Evolutionary conservation across 108 stramenopile species (phyloP).

Genomic region (Hondaea fermentalgiana): DNA sequence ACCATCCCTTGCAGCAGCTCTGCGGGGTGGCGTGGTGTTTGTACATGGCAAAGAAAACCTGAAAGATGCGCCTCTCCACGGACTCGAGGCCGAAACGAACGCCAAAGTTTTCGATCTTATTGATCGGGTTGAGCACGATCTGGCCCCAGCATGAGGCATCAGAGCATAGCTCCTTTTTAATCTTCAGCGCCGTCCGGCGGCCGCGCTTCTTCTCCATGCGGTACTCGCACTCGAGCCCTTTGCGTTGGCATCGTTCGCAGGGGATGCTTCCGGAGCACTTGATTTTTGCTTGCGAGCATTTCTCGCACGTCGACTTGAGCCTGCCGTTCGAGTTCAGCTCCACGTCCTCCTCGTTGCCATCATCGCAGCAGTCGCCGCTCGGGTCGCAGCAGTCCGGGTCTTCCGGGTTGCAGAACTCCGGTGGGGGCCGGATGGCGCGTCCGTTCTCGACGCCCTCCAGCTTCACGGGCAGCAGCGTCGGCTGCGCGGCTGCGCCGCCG

Average conservation of each 20-base stretch:
- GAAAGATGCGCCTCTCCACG: conserved; percentile 7
- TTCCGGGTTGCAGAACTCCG: not conserved
- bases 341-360: not conserved
- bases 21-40: conserved; percentile 16
- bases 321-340: not conserved
- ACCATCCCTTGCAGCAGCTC: not conserved
- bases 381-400: not conserved
- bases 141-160: conserved; percentile 10
- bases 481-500: no score
- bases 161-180: not conserved
- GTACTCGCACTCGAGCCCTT: not conserved
- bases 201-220: conserved; percentile 1
- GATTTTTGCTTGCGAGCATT: not conserved
- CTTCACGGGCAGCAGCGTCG: no score
- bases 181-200: not conserved
- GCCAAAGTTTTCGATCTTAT: not conserved
- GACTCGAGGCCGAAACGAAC: not conserved
- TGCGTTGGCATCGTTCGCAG: not conserved
- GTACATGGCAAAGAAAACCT: conserved; percentile 18
- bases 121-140: not conserved
- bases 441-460: not conserved
- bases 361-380: not conserved
- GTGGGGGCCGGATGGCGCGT: not conserved
- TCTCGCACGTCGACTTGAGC: conserved; percentile 5
- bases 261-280: not conserved